These are phyloP conservation scores for Myriosclerotinia curreyana DNA, from an alignment of 2,329 filamentous ascomycete species.

Conservation along the genomic window DNA sequence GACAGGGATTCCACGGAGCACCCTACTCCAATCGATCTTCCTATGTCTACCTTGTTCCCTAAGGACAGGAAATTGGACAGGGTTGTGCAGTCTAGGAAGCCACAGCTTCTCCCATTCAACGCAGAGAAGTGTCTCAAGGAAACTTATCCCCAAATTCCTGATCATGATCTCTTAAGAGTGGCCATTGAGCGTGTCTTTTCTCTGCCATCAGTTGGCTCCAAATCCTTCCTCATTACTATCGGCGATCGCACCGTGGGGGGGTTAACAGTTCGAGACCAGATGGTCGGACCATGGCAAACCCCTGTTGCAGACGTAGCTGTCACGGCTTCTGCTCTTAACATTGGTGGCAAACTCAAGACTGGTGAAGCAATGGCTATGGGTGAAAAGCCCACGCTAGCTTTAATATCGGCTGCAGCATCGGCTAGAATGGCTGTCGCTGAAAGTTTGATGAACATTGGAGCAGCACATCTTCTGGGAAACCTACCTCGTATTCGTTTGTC, in stretches of 20 bases:
- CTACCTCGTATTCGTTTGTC: slow-evolving; percentile 81
- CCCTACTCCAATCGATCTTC: slow-evolving; percentile 80
- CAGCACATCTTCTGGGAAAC: slow-evolving; percentile 57
- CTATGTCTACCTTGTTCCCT: slow-evolving; percentile 85
- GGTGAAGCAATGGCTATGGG: slow-evolving; percentile 99
- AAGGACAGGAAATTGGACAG: slow-evolving; percentile 80
- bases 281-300: slow-evolving; percentile 94
- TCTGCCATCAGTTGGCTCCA: slow-evolving; percentile 89
- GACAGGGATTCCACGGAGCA: slow-evolving; percentile 74
- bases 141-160: slow-evolving; percentile 43
- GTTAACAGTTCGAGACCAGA: slow-evolving; percentile 83
- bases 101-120: slow-evolving; percentile 69
- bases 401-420: slow-evolving; percentile 86
- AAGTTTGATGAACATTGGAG: slow-evolving; percentile 87
- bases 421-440: slow-evolving; percentile 96
- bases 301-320: slow-evolving; percentile 94
- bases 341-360: slow-evolving; percentile 63
- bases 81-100: slow-evolving; percentile 66
- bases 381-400: slow-evolving; percentile 81
- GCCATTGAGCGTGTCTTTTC: slow-evolving; percentile 79
- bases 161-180: slow-evolving; percentile 50
- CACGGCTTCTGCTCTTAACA: slow-evolving; percentile 74
- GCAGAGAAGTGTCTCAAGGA: slow-evolving; percentile 60
- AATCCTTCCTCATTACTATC: slow-evolving; percentile 96
- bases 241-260: slow-evolving; percentile 90